Conservation (phyloP, 2,329 filamentous ascomycete species). For the Xylariaceae sp. region DNA sequence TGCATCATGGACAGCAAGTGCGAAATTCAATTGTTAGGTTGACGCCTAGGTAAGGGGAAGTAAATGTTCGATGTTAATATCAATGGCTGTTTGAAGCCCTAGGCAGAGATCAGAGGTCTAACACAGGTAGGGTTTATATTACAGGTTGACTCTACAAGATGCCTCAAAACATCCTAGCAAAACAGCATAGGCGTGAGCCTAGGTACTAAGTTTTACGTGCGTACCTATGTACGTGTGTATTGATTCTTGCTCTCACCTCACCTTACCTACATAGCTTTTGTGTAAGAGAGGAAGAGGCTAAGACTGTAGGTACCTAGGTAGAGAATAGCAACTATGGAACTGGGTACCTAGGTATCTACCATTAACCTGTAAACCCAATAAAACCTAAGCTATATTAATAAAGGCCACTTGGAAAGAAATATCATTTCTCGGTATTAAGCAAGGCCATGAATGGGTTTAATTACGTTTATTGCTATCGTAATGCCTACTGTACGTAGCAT, state of each 20-base stretch:
- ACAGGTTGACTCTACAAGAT: slow-evolving; percentile 4
- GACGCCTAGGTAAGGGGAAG: too few relatives aligned
- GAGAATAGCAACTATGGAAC: neutral
- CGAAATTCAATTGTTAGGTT: too few relatives aligned
- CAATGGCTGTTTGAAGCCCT: slow-evolving; percentile 4
- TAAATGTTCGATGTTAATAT: slow-evolving; percentile 26
- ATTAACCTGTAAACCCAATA: neutral
- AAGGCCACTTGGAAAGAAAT: neutral
- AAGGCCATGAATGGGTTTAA: slow-evolving; percentile 10
- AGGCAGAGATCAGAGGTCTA: neutral
- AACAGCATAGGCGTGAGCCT: too few relatives aligned
- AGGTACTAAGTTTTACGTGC: too few relatives aligned
- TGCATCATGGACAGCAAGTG: too few relatives aligned
- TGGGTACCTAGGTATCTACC: too few relatives aligned
- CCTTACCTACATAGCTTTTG: too few relatives aligned
- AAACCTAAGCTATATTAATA: neutral
- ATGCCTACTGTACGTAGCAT: slow-evolving; percentile 17
- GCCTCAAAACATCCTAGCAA: slow-evolving; percentile 13
- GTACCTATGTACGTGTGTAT: too few relatives aligned
- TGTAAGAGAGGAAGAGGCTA: slow-evolving; percentile 3
- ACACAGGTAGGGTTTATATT: neutral
- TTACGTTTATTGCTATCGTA: slow-evolving; percentile 14
- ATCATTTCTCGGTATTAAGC: slow-evolving; percentile 5
- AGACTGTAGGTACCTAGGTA: neutral
- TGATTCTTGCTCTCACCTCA: too few relatives aligned